Conservation (phyloP, 2,329 filamentous ascomycete species). For the Chaetomiaceae sp. region DNA sequence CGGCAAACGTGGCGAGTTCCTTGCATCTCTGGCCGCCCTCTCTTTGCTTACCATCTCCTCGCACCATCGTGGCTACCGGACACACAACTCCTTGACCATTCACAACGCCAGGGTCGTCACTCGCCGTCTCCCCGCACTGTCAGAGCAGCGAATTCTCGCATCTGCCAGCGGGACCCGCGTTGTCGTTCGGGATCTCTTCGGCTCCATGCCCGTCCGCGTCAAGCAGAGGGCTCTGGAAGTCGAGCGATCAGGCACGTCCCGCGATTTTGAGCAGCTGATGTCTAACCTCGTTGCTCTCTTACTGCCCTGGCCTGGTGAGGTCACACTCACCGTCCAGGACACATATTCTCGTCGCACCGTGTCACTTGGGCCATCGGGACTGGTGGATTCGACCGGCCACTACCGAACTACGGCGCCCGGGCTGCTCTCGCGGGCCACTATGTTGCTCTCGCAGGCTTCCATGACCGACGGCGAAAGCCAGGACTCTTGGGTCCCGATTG, state of each 20-base stretch:
- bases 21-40: constrained; percentile 69
- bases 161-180: constrained; percentile 68
- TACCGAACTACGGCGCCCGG: constrained; percentile 12
- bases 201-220: constrained; percentile 82
- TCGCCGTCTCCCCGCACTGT: constrained; percentile 55
- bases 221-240: constrained; percentile 62
- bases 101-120: constrained; percentile 63
- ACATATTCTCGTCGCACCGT: constrained; percentile 31
- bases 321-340: constrained; percentile 56
- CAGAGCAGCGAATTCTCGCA: constrained; percentile 49
- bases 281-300: constrained; percentile 56
- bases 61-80: constrained; percentile 53
- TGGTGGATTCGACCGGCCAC: neutral
- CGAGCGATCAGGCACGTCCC: constrained; percentile 46
- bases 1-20: constrained; percentile 66
- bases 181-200: constrained; percentile 74
- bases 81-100: constrained; percentile 59
- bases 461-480: constrained; percentile 49
- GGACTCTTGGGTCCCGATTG: constrained; percentile 62
- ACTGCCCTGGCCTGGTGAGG: constrained; percentile 58
- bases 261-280: constrained; percentile 60
- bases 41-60: constrained; percentile 75
- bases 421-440: constrained; percentile 31
- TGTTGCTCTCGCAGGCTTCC: constrained; percentile 59
- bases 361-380: constrained; percentile 29